Evolutionary conservation across 768 basidiomycete species (phyloP), one percentile per base, ranked within the genome.

Genomic region (Hypholoma sublateritium): DNA sequence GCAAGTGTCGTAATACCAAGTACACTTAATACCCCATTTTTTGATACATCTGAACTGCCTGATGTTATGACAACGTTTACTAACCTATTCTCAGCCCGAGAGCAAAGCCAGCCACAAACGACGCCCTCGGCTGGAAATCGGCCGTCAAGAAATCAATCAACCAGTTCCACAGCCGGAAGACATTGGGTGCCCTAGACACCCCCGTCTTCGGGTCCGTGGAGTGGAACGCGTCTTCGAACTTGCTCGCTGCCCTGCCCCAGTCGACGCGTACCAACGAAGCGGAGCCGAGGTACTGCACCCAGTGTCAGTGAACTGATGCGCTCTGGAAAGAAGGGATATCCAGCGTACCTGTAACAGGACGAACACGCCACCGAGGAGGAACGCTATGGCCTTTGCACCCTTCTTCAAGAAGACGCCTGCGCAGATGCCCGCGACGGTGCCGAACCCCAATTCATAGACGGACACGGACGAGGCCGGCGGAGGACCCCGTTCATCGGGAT

Each of bases 391-490:
- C 69, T 88, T 91, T 7, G 88, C 84, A n/a, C 96, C 95, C 71
- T 96, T 98, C 74, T 97, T 98, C 63, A 96, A 78, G 67, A 98
- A 98, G 0, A 98, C 80, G 0, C 96, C 96, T 0, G 93, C 86
- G 65, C 93, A 97, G 41, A 98, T 68, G 0, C 96, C 96, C 55
- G 87, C 83, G 0, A 91, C 86, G 4, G 93, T 91, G 11, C 96
- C 96, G 68, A 98, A 98, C 0, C 86, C 78, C 24, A 98, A 82
- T 62, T 96, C 88, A 66, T 88, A 88, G 17, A 85, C 56, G 53
- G 86, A 91, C n/a, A 97, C 77, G 0, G 84, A 80, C n/a, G 93
- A 94, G 44, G 72, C 62, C 1, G 89, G 89, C 3, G 80, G 86
- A 13, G 85, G 81, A 0, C 82, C 82, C 11, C 47, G 54, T 9